phyloP scores from a whole-genome alignment of 2,329 filamentous ascomycete species.

The Arthrobotrys pseudoclavata region DNA sequence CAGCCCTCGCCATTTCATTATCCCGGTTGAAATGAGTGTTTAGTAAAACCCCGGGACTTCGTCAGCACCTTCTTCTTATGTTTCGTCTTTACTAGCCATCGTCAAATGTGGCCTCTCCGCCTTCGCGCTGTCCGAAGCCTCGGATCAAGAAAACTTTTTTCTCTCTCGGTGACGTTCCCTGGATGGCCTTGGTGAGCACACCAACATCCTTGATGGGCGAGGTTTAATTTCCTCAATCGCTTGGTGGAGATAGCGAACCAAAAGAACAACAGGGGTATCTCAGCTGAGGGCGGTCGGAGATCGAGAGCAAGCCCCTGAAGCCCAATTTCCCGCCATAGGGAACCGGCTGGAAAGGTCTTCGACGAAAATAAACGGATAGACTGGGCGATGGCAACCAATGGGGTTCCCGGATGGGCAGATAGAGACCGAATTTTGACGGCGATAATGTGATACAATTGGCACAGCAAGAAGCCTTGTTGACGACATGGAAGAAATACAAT shows the following conservation, averaged over 20 bases:
- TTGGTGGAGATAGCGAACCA: constrained; percentile 52
- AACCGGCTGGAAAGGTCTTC: constrained; percentile 47
- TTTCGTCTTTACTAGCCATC: constrained; percentile 30
- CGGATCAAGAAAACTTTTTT: constrained; percentile 24
- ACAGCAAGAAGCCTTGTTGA: constrained; percentile 19
- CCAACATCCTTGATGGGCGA: constrained; percentile 56
- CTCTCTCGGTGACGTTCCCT: constrained; percentile 29
- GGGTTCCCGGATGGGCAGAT: constrained; percentile 44
- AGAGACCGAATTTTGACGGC: constrained; percentile 25
- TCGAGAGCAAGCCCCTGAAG: constrained; percentile 55
- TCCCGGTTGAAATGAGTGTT: constrained; percentile 19
- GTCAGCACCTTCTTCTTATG: constrained; percentile 52
- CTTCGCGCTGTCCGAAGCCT: constrained; percentile 51
- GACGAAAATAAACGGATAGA: constrained; percentile 57
- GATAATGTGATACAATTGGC: constrained; percentile 27
- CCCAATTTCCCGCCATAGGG: constrained; percentile 51
- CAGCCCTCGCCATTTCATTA: constrained; percentile 32
- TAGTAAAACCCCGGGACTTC: constrained; percentile 11
- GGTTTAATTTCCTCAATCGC: constrained; percentile 60
- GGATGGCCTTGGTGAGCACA: constrained; percentile 35
- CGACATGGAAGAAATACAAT: constrained; percentile 15
- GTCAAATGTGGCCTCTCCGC: constrained; percentile 51
- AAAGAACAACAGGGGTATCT: constrained; percentile 39
- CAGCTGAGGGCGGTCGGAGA: constrained; percentile 56
- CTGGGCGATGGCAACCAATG: constrained; percentile 40